Evolutionary conservation across 2,329 filamentous ascomycete species (phyloP), one percentile per base, ranked within the genome.

Genomic region (Hawksworthiomyces lignivorus): DNA sequence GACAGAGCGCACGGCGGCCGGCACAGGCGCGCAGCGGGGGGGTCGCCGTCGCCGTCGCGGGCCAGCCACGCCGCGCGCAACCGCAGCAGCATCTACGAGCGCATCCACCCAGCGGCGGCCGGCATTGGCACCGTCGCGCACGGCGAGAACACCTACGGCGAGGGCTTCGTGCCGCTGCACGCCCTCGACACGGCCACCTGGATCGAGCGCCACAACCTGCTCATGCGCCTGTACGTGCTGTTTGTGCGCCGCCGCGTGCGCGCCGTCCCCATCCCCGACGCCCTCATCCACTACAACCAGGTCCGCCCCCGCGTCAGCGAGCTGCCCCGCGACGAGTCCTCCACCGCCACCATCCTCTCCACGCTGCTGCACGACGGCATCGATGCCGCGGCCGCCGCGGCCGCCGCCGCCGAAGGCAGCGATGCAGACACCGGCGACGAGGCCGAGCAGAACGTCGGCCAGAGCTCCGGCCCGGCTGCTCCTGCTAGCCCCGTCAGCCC

Each of bases 171-270:
- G 8, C 14, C 45, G 2, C 70, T 76, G 21, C 61, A 67, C 10
- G 62, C 69, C 8, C 68, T 78, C 22, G 62, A 68, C 41, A 57
- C 63, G 5, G 67, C 67, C 0, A 60, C 63, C 11, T 65, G 70
- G 0, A 68, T 70, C 15, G 62, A 70, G 12, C 65, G 70, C 22
- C 70, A 77, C 47, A 55, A 63, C 14, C 60, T 60, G 10, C 64
- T 77, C n/a, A 67, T 77, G 61, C 57, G 65, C 3, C 63, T 73
- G 2, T 78, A 77, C 50, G 75, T 75, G 45, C 48, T 60, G 7
- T 53, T 60, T 1, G 61, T 78, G 12, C 62, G 67, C 4, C 55
- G 49, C 4, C 54, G 57, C 4, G 68, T 75, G 12, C 11, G n/a
- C 3, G 6, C 9, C 3, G 26, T 28, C 2, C 29, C 22, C 5